phyloP scores from a whole-genome alignment of 2,329 filamentous ascomycete species.

The Biscogniauxia marginata region DNA sequence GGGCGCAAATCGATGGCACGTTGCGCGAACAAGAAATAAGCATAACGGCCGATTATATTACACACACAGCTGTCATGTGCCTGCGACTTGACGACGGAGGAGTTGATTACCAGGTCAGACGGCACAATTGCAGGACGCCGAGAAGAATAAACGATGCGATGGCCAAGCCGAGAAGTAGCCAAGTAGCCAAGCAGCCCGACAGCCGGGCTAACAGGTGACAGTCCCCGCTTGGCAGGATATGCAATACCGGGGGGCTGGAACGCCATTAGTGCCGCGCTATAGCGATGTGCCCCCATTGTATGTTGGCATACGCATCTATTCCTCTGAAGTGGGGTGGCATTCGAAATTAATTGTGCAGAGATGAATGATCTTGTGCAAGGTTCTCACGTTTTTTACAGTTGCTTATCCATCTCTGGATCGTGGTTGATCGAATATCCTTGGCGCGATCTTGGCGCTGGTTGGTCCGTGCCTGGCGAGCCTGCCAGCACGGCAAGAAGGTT shows the following conservation, averaged over 20 bases:
- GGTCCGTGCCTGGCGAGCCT: conserved; percentile 20
- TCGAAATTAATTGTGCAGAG: not conserved
- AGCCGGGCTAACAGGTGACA: not conserved
- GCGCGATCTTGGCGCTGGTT: conserved; percentile 24
- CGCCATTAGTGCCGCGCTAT: too few species aligned
- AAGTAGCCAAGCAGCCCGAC: not conserved
- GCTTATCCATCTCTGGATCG: conserved; percentile 20
- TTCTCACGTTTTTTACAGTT: conserved; percentile 23
- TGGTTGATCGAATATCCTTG: conserved; percentile 25
- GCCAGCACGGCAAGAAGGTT: conserved; percentile 4
- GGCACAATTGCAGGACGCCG: not conserved
- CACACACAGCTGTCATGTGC: not conserved
- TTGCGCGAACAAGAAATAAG: not conserved
- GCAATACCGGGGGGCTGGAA: not conserved
- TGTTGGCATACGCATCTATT: not conserved
- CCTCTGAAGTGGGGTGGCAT: not conserved
- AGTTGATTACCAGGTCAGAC: not conserved
- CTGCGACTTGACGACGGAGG: not conserved
- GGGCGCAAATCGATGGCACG: not conserved
- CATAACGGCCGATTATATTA: too few species aligned
- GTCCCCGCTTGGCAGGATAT: not conserved
- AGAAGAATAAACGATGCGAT: not conserved
- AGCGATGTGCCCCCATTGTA: not conserved
- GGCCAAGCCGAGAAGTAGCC: not conserved
- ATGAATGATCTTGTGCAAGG: conserved; percentile 20